A percentile compares a stretch with the other conserved stretches of the same genome.
phyloP scores from a whole-genome alignment of 2,329 filamentous ascomycete species.

The Raffaelea arxii region DNA sequence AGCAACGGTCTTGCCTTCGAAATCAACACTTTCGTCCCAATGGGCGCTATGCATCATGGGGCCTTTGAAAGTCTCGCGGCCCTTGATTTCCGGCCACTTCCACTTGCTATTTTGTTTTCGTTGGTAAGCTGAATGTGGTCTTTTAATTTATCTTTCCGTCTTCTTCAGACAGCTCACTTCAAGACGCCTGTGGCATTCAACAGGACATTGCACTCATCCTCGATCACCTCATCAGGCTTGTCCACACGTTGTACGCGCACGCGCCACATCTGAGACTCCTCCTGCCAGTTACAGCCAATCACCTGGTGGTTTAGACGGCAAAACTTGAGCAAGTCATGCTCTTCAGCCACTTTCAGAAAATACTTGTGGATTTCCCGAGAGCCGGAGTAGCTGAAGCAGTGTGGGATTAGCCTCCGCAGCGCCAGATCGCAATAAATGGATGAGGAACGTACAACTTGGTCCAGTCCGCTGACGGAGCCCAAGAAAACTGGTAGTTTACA shows the following conservation, averaged over 20 bases:
- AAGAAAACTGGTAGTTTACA: constrained; percentile 20
- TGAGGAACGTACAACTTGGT: constrained; percentile 24
- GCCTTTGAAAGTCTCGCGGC: constrained; percentile 39
- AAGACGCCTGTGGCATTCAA: constrained; percentile 38
- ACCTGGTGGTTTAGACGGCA: constrained; percentile 2
- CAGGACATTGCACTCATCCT: constrained; percentile 35
- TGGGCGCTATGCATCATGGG: constrained; percentile 42
- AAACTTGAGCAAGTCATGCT: constrained; percentile 6
- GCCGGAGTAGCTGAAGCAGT: constrained; percentile 27
- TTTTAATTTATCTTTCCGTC: no score
- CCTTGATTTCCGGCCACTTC: constrained; percentile 42
- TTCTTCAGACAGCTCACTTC: constrained; percentile 25
- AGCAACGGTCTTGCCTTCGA: constrained; percentile 35
- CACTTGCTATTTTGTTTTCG: constrained; percentile 21
- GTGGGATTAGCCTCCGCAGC: background rate
- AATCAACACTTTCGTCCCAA: constrained; percentile 40
- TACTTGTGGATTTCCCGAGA: constrained; percentile 30
- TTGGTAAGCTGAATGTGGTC: background rate
- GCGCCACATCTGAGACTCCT: constrained; percentile 1
- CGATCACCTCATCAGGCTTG: background rate
- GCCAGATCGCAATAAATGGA: background rate
- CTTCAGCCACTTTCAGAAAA: constrained; percentile 5
- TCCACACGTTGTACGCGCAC: background rate
- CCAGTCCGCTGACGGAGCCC: constrained; percentile 44
- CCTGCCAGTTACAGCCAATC: constrained; percentile 4